Base-by-base conservation (phyloP, 2,329 filamentous ascomycete species). In the Sporothrix mexicana region DNA sequence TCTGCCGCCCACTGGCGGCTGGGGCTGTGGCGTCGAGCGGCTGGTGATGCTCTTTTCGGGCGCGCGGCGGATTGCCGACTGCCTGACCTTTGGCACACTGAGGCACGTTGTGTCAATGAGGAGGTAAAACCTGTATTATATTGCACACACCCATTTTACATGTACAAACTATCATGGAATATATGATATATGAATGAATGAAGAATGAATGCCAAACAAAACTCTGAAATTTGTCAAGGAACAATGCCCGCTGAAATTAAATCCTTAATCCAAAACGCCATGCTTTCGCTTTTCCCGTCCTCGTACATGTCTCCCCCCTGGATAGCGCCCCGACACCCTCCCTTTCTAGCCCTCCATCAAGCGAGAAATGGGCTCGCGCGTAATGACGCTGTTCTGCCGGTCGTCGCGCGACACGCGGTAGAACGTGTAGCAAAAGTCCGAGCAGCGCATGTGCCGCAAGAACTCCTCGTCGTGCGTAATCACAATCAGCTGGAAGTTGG, bases 401-500 rank as follows among this genome's bases (percentile, higher is more conserved):
- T 92, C 90, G 79, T 97, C 92, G 69, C 96, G 87, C 74, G 88
- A 92, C 12, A 99, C 93, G 4, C 94, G 90, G 83, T 93, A 98
- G 80, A 98, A 99, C 76, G 91, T 90, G 81, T 98, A 96, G 76
- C 92, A 93, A 79, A 97, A 98, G 77, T 99, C 95, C 30, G 90
- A 91, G 80, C 94, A 97, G 77, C 94, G 91, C 96, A 99, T 99
- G 79, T 94, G 90, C 71, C 92, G 88, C 79, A 99, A 80, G 78
- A 99, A 99, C 79, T 97, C 94, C 83, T 98, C 97, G 83, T 99
- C 96, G 85, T 99, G 96, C 4, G 96, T 99, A 81, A 99, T 99
- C 79, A 99, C 93, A 79, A 99, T 96, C 72, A 99, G 89, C 85
- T 99, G 97, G 82, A 99, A 98, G 81, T 99, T 99, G 72, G 90